Base-by-base conservation (phyloP, 805 yeast genomes). In the Saccharomycopsis guyanensis region DNA sequence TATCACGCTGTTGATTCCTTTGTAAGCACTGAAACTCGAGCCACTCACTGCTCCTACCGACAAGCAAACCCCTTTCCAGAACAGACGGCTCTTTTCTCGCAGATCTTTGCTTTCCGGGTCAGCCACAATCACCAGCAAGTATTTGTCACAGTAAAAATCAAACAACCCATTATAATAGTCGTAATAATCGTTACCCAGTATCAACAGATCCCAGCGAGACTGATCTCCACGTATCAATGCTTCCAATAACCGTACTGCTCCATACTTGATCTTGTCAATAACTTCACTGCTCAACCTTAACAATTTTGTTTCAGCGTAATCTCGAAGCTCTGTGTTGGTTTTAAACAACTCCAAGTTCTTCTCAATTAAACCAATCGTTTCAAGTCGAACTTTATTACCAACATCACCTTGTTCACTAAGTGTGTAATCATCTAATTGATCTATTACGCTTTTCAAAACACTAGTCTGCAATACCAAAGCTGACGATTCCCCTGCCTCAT, bases 371-470 rank as follows among this genome's bases (percentile, higher is more conserved):
- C 54, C 32, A 2, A 83, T 58, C 1, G 80, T 66, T 0, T 80
- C 70, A 1, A 58, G 52, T 40, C 97, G 66, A 1, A 87, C 73
- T 55, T 78, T 73, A 40, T 86, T 76, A 2, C 97, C 97, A n/a
- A 88, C 89, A 64, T 89, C 97, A 7, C 97, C 97, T 57, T 86
- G 83, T 23, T 76, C 76, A 0, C 91, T 84, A 2, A 74, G 65
- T 0, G 95, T 76, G 59, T 88, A 87, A 56, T 89, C 96, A 51
- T 82, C 80, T 12, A 91, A 61, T 29, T 76, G 72, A 1, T 51
- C 53, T 1, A 72, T 37, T 3, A 70, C 38, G 6, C 6, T 25
- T 7, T 25, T 10, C 29, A 25, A 25, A 10, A 7, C 10, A 25
- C 10, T n/a, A 2, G 46, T 34, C 15, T 2, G 41, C 13, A 40